phyloP scores from a whole-genome alignment of 257 asterid genomes.

The Solanum medicagineum region DNA sequence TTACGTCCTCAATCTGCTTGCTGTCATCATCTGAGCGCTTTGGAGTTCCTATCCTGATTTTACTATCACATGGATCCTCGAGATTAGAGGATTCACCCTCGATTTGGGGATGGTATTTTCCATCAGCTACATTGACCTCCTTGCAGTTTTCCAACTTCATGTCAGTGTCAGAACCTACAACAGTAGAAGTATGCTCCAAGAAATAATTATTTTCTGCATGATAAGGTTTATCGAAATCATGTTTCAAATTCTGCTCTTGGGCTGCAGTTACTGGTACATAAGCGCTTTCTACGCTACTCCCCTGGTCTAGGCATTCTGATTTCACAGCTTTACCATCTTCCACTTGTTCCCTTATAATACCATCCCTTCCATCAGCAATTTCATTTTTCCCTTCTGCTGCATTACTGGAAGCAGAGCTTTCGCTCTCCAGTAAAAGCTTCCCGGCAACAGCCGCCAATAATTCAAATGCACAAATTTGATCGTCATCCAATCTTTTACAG shows the following conservation, averaged over 20 bases:
- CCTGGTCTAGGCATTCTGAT: slow-evolving; percentile 63
- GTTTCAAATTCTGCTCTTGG: slow-evolving; percentile 26
- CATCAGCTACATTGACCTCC: slow-evolving; percentile 11
- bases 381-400: slow-evolving; percentile 38
- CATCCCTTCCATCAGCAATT: slow-evolving; percentile 12
- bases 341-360: slow-evolving; percentile 13
- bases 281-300: slow-evolving; percentile 76
- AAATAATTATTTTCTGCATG: slow-evolving; percentile 30
- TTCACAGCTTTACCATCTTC: slow-evolving; percentile 29
- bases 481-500: slow-evolving; percentile 34
- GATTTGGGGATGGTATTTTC: slow-evolving; percentile 6
- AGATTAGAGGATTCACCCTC: slow-evolving; percentile 10
- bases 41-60: slow-evolving; percentile 21
- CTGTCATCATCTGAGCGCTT: slow-evolving; percentile 6
- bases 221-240: slow-evolving; percentile 17
- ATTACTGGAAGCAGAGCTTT: slow-evolving; percentile 78
- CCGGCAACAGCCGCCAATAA: slow-evolving; percentile 96
- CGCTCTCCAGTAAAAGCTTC: slow-evolving; percentile 78
- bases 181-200: slow-evolving; percentile 32
- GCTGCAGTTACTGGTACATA: slow-evolving; percentile 28
- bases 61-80: slow-evolving; percentile 4
- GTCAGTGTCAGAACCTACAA: slow-evolving; percentile 20
- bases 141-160: slow-evolving; percentile 25
- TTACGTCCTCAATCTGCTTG: slow-evolving; percentile 14
- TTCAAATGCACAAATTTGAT: slow-evolving; percentile 79